Base-by-base conservation (phyloP, 768 basidiomycete species). In the Clavulina sp. region DNA sequence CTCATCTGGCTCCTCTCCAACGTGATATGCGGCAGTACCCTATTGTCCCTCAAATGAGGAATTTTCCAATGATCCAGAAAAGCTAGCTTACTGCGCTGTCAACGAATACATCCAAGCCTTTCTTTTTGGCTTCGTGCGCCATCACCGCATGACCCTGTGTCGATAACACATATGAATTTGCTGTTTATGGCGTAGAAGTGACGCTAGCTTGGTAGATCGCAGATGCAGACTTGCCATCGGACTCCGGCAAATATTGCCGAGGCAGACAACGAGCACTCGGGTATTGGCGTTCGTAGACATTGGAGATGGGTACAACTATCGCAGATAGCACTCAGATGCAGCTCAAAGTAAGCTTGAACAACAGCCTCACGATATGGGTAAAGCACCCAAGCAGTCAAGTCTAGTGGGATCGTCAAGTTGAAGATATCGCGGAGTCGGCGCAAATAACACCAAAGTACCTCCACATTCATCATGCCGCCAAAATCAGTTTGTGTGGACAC, bases 201-300 rank as follows among this genome's bases (percentile, higher is more conserved):
- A 21, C 21, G 36, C 36, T n/a, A n/a, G n/a, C n/a, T n/a, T n/a
- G n/a, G n/a, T 21, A 38, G 36, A 38, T 38, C 36, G 36, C 13
- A 46, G 43, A 13, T n/a, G 24, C 26, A 9, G 16, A 13, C 26
- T 16, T 13, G 26, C 43, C 54, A 55, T 55, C 3, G 54, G 53
- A 33, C 54, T 55, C 7, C 54, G 16, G 24, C 54, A 54, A 5
- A 54, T 54, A 52, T 54, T 54, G 13, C 54, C 54, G 6, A 54
- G 43, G 28, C 54, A 54, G 18, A 54, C 54, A 2, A 54, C 28
- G 24, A 54, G 54, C 4, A 54, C 54, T 32, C 38, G 21, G n/a
- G n/a, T n/a, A n/a, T n/a, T n/a, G n/a, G n/a, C n/a, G n/a, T n/a
- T n/a, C n/a, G n/a, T n/a, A n/a, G n/a, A n/a, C n/a, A n/a, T n/a